Percentiles rank a stretch among this genome's conserved stretches.
Evolutionary conservation across 208 protist species (phyloP).

Genomic region (Leishmania guyanensis): DNA sequence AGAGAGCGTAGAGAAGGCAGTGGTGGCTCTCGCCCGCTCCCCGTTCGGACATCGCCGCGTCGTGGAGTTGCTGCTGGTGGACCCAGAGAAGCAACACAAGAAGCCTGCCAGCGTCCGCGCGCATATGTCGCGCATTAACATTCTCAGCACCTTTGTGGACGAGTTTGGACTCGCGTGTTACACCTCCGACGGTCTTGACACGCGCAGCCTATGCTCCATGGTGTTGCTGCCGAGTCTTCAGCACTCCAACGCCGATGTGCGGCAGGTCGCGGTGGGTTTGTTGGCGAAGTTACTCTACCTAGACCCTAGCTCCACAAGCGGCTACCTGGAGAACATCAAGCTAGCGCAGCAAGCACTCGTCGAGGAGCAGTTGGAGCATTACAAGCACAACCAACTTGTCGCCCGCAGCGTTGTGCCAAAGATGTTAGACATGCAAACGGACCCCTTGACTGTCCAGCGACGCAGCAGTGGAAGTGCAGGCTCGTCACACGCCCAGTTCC

Average conservation of each 20-base stretch:
- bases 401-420: slow-evolving; percentile 4
- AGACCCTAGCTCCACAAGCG: slow-evolving; percentile 26
- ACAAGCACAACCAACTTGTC: slow-evolving; percentile 22
- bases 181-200: slow-evolving; percentile 49
- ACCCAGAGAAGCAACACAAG: slow-evolving; percentile 70
- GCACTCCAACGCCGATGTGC: slow-evolving; percentile 80
- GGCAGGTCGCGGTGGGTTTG: slow-evolving; percentile 69
- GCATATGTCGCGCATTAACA: slow-evolving; percentile 66
- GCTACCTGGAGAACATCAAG: slow-evolving; percentile 65
- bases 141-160: slow-evolving; percentile 77
- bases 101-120: slow-evolving; percentile 53
- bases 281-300: slow-evolving; percentile 68
- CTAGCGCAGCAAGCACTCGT: slow-evolving; percentile 73
- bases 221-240: slow-evolving; percentile 73
- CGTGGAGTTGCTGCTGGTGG: slow-evolving; percentile 47
- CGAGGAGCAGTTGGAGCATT: slow-evolving; percentile 63
- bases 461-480: slow-evolving; percentile 9
- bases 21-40: slow-evolving; percentile 55
- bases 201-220: slow-evolving; percentile 44
- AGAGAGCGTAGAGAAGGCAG: slow-evolving; percentile 52
- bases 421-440: slow-evolving; percentile 16
- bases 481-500: slow-evolving; percentile 1
- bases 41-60: slow-evolving; percentile 60
- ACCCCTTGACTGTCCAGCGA: slow-evolving; percentile 18
- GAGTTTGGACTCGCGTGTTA: slow-evolving; percentile 54